Evolutionary conservation across 345 rosid species (phyloP), one percentile per base, ranked within the genome.

Genomic region (Conringia planisiliqua): DNA sequence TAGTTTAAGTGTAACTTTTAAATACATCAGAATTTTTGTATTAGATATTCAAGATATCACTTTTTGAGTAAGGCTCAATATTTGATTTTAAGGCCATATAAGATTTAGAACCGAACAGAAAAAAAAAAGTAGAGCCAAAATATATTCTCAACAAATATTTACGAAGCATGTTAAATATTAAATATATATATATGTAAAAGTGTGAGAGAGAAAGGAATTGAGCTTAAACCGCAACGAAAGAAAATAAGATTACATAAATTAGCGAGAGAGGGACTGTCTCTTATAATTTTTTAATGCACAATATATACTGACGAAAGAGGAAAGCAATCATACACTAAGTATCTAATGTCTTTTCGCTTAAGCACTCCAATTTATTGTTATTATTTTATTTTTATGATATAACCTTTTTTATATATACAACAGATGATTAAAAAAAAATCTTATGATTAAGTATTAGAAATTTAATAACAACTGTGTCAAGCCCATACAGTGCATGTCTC

Each of bases 361-460:
- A 70, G 43, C 56, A 71, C 55, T 71, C 58, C 64, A 62, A 32
- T 76, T 68, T 52, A 70, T 52, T 61, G n/a, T 26, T 50, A 10
- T 47, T 11, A 18, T 75, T 6, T 14, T 4, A 7, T 11, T 62
- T 50, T 70, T 6, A 57, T 35, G 18, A 26, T 36, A 22, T 17
- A 39, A 39, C 33, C 13, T 62, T 46, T 26, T 13, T 11, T 16
- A 2, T 7, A 27, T n/a, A 61, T 24, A 35, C n/a, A 52, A 5
- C 14, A 62, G 32, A 16, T 63, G 6, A 39, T 8, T 4, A 51
- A 61, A 9, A 61, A 26, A 51, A 62, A 10, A 71, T 16, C 56
- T 54, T 40, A n/a, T 3, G 6, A 63, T 17, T 44, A 29, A 20
- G 11, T 62, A 17, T 4, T n/a, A n/a, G n/a, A n/a, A 61, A 38